These are phyloP conservation scores for Talaromyces pinophilus DNA, from an alignment of 2,329 filamentous ascomycete species.

Conservation along the genomic window DNA sequence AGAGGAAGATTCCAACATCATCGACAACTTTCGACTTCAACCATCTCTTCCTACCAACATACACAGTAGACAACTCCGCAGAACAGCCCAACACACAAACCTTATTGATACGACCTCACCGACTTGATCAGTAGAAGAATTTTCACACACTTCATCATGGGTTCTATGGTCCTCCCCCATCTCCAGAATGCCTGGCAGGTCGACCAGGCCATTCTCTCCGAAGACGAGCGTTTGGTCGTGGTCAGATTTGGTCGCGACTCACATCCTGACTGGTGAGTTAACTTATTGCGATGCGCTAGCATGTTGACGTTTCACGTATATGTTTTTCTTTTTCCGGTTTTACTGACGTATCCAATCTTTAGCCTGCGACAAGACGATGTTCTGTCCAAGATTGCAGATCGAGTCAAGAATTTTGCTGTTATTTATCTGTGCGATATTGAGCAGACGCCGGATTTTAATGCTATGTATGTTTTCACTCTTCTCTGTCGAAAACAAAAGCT, in stretches of 20 bases:
- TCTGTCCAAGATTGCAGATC: conserved; percentile 89
- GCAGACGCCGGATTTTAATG: conserved; percentile 87
- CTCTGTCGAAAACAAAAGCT: not conserved
- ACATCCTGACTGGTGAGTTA: conserved; percentile 65
- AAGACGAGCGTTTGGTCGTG: conserved; percentile 78
- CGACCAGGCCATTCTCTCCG: conserved; percentile 87
- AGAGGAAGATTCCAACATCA: conserved; percentile 3
- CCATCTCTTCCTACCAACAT: not conserved
- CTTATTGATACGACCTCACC: too few species aligned
- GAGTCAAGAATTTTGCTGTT: conserved; percentile 70
- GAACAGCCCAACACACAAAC: not conserved
- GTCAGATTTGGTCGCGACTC: conserved; percentile 91
- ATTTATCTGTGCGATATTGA: conserved; percentile 95
- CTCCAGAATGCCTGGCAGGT: conserved; percentile 94
- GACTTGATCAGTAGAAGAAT: too few species aligned
- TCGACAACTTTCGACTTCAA: conserved; percentile 2
- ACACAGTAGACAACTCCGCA: not conserved
- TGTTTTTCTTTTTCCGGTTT: not conserved
- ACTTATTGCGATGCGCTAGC: not conserved
- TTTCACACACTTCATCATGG: conserved; percentile 53
- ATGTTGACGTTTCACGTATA: not conserved
- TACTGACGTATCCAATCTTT: conserved; percentile 25
- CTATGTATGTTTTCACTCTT: conserved; percentile 67
- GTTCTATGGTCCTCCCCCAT: conserved; percentile 89
- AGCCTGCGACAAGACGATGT: conserved; percentile 83